Percentiles rank a stretch among this genome's conserved stretches.
Evolutionary conservation across 371 early-diverging fungal genomes (phyloP).

Genomic region (Paraphysoderma sedebokerense): DNA sequence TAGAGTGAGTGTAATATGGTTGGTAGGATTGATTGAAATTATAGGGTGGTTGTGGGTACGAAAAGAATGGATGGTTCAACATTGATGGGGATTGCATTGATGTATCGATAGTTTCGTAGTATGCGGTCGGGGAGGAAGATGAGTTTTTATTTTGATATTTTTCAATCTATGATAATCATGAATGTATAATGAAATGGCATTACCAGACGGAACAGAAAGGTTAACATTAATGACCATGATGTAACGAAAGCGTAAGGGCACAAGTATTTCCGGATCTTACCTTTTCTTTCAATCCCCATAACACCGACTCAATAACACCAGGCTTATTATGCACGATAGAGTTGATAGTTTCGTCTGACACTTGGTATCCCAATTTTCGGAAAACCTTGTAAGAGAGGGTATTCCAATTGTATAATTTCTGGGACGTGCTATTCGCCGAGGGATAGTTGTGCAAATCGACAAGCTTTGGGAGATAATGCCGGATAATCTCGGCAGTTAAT

Average conservation of each 20-base stretch:
- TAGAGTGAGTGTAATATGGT: no score
- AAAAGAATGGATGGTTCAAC: no score
- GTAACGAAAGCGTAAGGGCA: background rate
- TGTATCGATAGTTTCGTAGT: no score
- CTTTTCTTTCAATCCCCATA: constrained; percentile 1
- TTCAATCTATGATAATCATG: no score
- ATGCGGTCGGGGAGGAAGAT: no score
- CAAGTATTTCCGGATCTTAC: background rate
- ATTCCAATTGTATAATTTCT: constrained; percentile 35
- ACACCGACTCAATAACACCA: constrained; percentile 2
- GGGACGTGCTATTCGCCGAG: constrained; percentile 21
- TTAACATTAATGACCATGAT: background rate
- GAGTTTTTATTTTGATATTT: no score
- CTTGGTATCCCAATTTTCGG: background rate
- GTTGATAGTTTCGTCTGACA: constrained; percentile 6
- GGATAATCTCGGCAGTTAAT: constrained; percentile 22
- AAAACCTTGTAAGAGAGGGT: constrained; percentile 17
- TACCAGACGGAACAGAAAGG: no score
- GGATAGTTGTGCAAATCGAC: constrained; percentile 34
- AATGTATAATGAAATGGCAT: no score
- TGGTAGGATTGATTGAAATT: no score
- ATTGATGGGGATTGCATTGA: no score
- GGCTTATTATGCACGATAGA: constrained; percentile 3
- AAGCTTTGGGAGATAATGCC: constrained; percentile 23
- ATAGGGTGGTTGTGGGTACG: no score